Evolutionary conservation across 1,284 basidiomycete species (phyloP), one percentile per base, ranked within the genome.

Genomic region (Puccinia coronata): DNA sequence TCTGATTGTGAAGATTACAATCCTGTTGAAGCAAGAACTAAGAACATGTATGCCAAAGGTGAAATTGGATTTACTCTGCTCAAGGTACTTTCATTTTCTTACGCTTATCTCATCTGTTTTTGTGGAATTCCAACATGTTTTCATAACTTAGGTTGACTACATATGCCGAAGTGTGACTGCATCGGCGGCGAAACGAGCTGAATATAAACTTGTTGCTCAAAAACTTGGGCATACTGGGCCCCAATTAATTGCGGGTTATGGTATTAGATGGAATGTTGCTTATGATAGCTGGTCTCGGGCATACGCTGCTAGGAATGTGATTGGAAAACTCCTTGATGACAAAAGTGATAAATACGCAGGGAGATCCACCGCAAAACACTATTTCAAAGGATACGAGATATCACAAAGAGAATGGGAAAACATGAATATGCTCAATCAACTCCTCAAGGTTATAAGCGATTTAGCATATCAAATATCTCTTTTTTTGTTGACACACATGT

Each of bases 1-100:
- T 57, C 95, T 61, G 96, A 97, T 87, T 5, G 4, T 53, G 14
- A 53, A 53, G 18, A 20, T 5, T 16, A 53, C 23, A 23, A 11
- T 53, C 51, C 51, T 53, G 4, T 4, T 53, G 51, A 53, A 18
- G 23, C 12, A 53, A n/a, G n/a, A n/a, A n/a, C n/a, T n/a, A n/a
- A n/a, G n/a, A n/a, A n/a, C n/a, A n/a, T n/a, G n/a, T n/a, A 14
- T n/a, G 12, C 18, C 51, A 20, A 11, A 4, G 23, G 23, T 53
- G 55, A 25, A 28, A 57, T 57, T 57, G 55, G n/a, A 25, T 25
- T 28, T 57, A 57, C 55, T 28, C 31, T 57, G 25, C n/a, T 57
- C 55, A 57, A 57, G 14, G 55, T 57, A 57, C n/a, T n/a, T n/a
- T n/a, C n/a, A n/a, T n/a, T n/a, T n/a, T 53, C 14, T 53, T 11